Conservation (phyloP, 768 basidiomycete species). For the Leccinellum luteum region DNA sequence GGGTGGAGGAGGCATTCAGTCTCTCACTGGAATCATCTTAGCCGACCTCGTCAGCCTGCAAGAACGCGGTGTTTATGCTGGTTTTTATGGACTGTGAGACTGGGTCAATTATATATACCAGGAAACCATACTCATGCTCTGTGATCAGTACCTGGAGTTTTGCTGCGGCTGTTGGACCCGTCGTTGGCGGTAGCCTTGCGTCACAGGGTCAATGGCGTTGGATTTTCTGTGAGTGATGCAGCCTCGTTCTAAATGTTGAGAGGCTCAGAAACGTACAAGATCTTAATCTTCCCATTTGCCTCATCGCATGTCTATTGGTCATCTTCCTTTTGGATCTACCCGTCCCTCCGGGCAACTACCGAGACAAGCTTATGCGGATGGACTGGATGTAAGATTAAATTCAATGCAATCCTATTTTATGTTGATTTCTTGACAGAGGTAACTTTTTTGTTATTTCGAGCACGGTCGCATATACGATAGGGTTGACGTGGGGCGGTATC, state of each 20-base stretch:
- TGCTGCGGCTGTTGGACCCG: constrained; percentile 35
- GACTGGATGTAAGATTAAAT: constrained; percentile 40
- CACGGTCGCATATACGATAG: constrained; percentile 37
- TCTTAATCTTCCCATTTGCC: constrained; percentile 40
- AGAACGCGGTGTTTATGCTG: constrained; percentile 41
- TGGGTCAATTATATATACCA: neutral
- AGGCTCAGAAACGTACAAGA: constrained; percentile 21
- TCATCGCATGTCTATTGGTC: constrained; percentile 28
- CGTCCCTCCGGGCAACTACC: constrained; percentile 32
- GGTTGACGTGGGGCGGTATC: constrained; percentile 49
- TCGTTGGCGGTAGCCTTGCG: constrained; percentile 37
- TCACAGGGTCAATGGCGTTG: constrained; percentile 37
- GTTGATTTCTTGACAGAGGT: constrained; percentile 29
- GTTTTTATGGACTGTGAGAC: constrained; percentile 36
- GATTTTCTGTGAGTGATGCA: constrained; percentile 35
- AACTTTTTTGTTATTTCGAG: constrained; percentile 40
- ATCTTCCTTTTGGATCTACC: constrained; percentile 33
- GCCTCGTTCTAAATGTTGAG: neutral
- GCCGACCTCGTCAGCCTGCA: constrained; percentile 45
- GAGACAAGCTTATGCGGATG: constrained; percentile 36
- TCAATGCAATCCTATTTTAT: neutral
- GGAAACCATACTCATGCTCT: neutral
- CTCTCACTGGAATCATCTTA: constrained; percentile 40
- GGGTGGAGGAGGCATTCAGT: constrained; percentile 40
- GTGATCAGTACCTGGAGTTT: constrained; percentile 33